Percentiles rank a stretch among this genome's conserved stretches.
Conservation (phyloP, 1,139 yeast genomes). For the Yamadazyma triangularis region DNA sequence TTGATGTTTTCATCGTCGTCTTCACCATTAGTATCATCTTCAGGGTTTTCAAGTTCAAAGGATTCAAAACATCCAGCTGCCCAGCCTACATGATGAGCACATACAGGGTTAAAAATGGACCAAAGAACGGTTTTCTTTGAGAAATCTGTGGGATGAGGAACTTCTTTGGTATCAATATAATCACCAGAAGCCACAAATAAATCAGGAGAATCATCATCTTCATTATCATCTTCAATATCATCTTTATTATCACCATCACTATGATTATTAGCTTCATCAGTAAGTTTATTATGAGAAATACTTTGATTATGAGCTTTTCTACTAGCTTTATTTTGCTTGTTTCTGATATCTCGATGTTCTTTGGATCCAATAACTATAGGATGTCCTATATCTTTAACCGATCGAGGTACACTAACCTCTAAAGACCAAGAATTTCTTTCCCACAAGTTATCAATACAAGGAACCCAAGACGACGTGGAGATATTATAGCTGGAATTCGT, state of each 20-base stretch:
- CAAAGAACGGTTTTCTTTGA: slow-evolving; percentile 75
- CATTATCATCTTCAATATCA: slow-evolving; percentile 39
- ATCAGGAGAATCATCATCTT: slow-evolving; percentile 48
- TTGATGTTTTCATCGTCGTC: slow-evolving; percentile 40
- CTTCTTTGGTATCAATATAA: slow-evolving; percentile 44
- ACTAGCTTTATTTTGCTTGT: slow-evolving; percentile 14
- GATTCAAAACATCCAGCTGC: slow-evolving; percentile 84
- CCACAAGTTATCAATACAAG: slow-evolving; percentile 87
- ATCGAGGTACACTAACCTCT: slow-evolving; percentile 76
- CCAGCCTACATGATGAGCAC: slow-evolving; percentile 97
- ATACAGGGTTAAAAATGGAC: slow-evolving; percentile 79
- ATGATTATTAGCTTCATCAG: slow-evolving; percentile 3
- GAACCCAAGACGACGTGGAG: slow-evolving; percentile 93
- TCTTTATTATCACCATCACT: slow-evolving; percentile 17
- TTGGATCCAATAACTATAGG: slow-evolving; percentile 38
- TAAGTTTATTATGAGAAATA: slow-evolving; percentile 1
- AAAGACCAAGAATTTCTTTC: slow-evolving; percentile 92
- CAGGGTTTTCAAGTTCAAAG: slow-evolving; percentile 43
- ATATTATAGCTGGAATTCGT: slow-evolving; percentile 72
- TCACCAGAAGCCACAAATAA: slow-evolving; percentile 78
- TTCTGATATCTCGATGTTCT: slow-evolving; percentile 16
- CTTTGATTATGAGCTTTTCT: slow-evolving; percentile 5
- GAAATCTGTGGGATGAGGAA: slow-evolving; percentile 52
- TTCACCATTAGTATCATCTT: slow-evolving; percentile 40
- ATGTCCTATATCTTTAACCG: slow-evolving; percentile 66